A percentile compares a stretch with the other conserved stretches of the same genome.
Evolutionary conservation across 306 rosid species (phyloP).

Genomic region (Cucurbita argyrosperma): DNA sequence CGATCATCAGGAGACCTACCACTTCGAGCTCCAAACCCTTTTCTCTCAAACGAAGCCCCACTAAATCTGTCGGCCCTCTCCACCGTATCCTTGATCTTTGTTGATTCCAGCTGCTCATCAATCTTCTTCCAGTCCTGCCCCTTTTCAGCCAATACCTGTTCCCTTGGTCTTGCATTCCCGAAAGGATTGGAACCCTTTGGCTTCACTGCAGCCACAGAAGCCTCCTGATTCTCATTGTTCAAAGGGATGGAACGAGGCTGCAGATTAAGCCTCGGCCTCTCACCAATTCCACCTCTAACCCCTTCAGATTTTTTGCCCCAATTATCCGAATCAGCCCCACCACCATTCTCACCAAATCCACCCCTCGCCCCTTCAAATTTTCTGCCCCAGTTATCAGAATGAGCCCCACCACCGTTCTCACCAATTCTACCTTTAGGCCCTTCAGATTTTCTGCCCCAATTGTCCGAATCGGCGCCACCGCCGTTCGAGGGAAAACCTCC

Average conservation of each 20-base stretch:
- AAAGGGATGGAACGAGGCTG: constrained; percentile 52
- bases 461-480: constrained; percentile 27
- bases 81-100: constrained; percentile 43
- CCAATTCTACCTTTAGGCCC: constrained; percentile 13
- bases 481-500: constrained; percentile 21
- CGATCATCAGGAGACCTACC: constrained; percentile 25
- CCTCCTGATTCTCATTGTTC: constrained; percentile 30
- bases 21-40: constrained; percentile 35
- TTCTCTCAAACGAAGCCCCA: constrained; percentile 32
- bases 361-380: constrained; percentile 14
- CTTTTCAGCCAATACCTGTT: constrained; percentile 86
- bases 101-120: constrained; percentile 62
- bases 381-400: constrained; percentile 4
- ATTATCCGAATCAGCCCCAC: constrained; percentile 27
- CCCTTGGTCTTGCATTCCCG: constrained; percentile 87
- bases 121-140: constrained; percentile 89
- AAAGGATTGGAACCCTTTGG: constrained; percentile 55
- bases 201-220: constrained; percentile 21
- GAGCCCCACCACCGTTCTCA: constrained; percentile 23
- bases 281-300: constrained; percentile 16
- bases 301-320: constrained; percentile 33
- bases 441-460: constrained; percentile 29
- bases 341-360: constrained; percentile 5
- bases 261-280: constrained; percentile 65
- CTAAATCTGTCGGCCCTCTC: constrained; percentile 19